phyloP scores from a whole-genome alignment of 495 filamentous ascomycete species.

The Aspergillus heteromorphus region DNA sequence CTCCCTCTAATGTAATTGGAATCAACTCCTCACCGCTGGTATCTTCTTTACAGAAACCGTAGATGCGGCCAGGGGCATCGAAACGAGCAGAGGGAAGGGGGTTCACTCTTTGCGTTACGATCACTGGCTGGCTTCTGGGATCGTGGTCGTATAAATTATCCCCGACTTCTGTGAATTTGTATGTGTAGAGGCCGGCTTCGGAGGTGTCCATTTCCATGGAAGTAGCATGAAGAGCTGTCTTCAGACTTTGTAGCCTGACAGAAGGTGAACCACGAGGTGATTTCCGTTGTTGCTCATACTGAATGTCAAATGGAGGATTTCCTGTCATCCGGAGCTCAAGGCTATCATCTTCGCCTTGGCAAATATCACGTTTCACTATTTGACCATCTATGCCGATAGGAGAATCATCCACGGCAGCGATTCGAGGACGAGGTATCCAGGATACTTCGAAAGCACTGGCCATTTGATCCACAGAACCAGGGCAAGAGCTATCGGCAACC shows the following conservation, averaged over 20 bases:
- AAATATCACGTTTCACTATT: conserved; percentile 72
- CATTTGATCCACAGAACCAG: conserved; percentile 66
- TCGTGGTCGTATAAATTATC: conserved; percentile 81
- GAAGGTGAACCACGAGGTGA: conserved; percentile 56
- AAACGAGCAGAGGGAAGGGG: conserved; percentile 75
- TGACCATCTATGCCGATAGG: conserved; percentile 44
- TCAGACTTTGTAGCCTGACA: conserved; percentile 59
- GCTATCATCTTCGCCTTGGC: conserved; percentile 87
- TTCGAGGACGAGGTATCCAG: conserved; percentile 75
- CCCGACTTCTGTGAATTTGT: conserved; percentile 73
- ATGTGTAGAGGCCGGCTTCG: conserved; percentile 75
- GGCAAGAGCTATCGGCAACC: conserved; percentile 71
- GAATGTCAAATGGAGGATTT: conserved; percentile 74
- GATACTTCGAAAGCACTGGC: conserved; percentile 70
- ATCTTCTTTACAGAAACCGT: conserved; percentile 88
- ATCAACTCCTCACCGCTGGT: conserved; percentile 76
- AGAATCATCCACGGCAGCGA: conserved; percentile 59
- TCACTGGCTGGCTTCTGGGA: conserved; percentile 52
- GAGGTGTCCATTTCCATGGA: conserved; percentile 79
- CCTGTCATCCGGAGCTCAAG: conserved; percentile 76
- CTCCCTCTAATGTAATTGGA: conserved; percentile 73
- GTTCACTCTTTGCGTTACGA: conserved; percentile 76
- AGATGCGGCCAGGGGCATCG: conserved; percentile 81
- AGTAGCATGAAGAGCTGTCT: conserved; percentile 62
- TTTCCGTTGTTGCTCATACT: conserved; percentile 72